A percentile compares a stretch with the other conserved stretches of the same genome.
Evolutionary conservation across 1,139 yeast genomes (phyloP).

Genomic region (Hemisphaericaspora lyxosophila): DNA sequence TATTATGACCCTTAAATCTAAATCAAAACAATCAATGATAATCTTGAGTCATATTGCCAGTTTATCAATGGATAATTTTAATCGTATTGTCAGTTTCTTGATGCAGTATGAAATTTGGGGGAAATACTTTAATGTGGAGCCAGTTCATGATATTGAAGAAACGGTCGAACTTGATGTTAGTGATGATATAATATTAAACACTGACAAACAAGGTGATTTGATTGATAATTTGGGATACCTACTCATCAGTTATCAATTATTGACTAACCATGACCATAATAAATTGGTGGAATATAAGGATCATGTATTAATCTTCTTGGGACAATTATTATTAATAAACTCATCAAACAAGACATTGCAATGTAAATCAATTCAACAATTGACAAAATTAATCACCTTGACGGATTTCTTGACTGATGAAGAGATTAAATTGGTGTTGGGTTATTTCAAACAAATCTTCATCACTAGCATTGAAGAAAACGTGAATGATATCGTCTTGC

Average conservation of each 20-base stretch:
- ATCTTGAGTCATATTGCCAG: conserved; percentile 58
- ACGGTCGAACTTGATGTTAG: conserved; percentile 17
- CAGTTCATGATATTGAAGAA: conserved; percentile 12
- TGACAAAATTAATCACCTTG: conserved; percentile 53
- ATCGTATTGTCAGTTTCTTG: conserved; percentile 40
- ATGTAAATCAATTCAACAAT: conserved; percentile 63
- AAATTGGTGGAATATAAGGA: conserved; percentile 49
- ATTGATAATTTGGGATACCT: conserved; percentile 62
- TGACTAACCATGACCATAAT: conserved; percentile 15
- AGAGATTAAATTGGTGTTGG: conserved; percentile 64
- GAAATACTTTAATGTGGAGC: conserved; percentile 28
- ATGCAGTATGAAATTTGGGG: conserved; percentile 41
- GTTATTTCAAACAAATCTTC: conserved; percentile 64
- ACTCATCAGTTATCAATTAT: conserved; percentile 30
- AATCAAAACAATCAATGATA: conserved; percentile 59
- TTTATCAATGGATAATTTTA: conserved; percentile 37
- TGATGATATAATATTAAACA: conserved; percentile 38
- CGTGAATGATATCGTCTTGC: conserved; percentile 32
- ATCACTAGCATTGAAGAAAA: conserved; percentile 34
- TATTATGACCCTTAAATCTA: conserved; percentile 49
- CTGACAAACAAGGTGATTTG: conserved; percentile 59
- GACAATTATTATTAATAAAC: conserved; percentile 65
- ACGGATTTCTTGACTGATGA: conserved; percentile 45
- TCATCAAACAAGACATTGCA: conserved; percentile 67
- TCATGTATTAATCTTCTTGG: conserved; percentile 60